Conservation (phyloP, 192 early-diverging fungal species). For the Entophlyctis luteolus region DNA sequence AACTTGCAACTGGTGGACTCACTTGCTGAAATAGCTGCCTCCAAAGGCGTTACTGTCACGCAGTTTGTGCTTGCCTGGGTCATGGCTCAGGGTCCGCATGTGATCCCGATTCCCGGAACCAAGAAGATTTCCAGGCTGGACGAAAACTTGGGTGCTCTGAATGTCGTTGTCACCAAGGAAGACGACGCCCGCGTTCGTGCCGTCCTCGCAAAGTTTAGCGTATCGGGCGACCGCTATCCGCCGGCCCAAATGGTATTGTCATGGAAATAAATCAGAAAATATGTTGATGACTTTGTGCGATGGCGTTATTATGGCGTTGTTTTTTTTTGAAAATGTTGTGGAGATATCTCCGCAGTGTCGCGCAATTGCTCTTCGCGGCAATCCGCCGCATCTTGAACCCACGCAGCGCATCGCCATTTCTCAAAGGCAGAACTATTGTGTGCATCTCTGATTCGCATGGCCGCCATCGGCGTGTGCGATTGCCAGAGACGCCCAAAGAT, state of each 20-base stretch:
- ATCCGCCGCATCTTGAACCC: no score
- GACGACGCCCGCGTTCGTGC: constrained; percentile 25
- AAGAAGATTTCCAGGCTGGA: constrained; percentile 32
- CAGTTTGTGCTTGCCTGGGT: constrained; percentile 63
- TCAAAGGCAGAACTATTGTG: no score
- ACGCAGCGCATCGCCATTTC: no score
- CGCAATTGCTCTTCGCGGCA: no score
- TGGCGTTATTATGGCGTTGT: no score
- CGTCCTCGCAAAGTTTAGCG: neutral
- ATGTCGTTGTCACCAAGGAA: constrained; percentile 28
- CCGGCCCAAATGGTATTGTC: neutral
- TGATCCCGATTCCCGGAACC: constrained; percentile 60
- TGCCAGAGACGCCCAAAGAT: no score
- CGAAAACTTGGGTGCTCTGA: constrained; percentile 29
- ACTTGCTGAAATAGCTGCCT: constrained; percentile 42
- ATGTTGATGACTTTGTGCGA: no score
- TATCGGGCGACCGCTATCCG: constrained; percentile 26
- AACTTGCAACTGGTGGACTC: constrained; percentile 59
- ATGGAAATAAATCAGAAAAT: no score
- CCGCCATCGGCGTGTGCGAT: no score
- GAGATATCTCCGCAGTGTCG: no score
- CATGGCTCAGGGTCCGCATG: constrained; percentile 35
- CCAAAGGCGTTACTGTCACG: constrained; percentile 40
- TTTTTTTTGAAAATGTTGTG: no score
- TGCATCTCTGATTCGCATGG: no score